These are phyloP conservation scores for Paecilomyces formosus DNA, from an alignment of 2,329 filamentous ascomycete genomes.

Conservation along the genomic window DNA sequence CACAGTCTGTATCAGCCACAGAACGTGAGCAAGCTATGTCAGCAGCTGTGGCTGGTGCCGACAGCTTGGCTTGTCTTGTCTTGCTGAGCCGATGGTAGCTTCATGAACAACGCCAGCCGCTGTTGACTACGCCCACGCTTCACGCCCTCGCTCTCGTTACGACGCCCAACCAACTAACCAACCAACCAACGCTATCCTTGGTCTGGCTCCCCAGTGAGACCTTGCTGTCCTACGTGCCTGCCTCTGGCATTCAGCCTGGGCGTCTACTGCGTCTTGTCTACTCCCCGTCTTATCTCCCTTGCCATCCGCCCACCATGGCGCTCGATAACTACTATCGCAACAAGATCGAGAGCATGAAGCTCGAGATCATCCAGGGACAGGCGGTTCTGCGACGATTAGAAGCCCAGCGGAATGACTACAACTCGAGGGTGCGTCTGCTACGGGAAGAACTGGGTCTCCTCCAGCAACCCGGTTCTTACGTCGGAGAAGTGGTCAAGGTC, in stretches of 20 bases:
- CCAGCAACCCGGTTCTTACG: conserved; percentile 96
- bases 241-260: neutral
- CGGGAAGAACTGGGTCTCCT: conserved; percentile 91
- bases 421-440: conserved; percentile 89
- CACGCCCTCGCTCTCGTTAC: neutral
- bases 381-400: conserved; percentile 89
- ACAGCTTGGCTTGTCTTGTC: neutral
- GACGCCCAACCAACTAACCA: neutral
- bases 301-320: conserved; percentile 64
- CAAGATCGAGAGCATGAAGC: conserved; percentile 99
- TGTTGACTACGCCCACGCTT: neutral
- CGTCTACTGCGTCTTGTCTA: neutral
- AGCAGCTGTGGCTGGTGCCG: neutral
- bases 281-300: conserved; percentile 15
- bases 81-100: neutral
- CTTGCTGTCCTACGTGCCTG: neutral
- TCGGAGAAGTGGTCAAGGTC: conserved; percentile 99
- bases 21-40: neutral
- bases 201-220: neutral
- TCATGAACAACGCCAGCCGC: neutral
- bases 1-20: too few relatives aligned
- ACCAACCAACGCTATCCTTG: neutral
- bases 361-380: conserved; percentile 98
- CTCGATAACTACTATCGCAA: conserved; percentile 99
- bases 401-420: conserved; percentile 98